Percentiles rank a stretch among this genome's conserved stretches.
These are phyloP conservation scores for Ceratobasidium sp. DNA, from an alignment of 1,284 basidiomycete genomes.

Conservation along the genomic window DNA sequence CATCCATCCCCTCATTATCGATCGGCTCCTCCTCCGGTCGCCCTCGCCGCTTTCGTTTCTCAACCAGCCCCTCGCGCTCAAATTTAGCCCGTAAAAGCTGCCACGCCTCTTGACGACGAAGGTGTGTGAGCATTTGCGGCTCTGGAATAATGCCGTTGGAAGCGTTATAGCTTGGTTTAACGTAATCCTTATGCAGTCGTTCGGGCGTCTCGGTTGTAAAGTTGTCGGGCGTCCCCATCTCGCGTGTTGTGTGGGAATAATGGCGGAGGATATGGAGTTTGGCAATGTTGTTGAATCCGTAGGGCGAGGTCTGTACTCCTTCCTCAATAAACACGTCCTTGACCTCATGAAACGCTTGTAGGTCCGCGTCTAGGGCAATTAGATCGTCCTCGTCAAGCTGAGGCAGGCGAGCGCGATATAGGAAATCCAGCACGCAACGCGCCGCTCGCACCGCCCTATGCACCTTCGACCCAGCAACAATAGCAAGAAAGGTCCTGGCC, in stretches of 20 bases:
- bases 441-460: not conserved
- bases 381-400: not conserved
- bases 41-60: not conserved
- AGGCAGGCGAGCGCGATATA: conserved; percentile 2
- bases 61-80: not conserved
- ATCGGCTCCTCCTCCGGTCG: not conserved
- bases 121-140: conserved; percentile 33
- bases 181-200: conserved; percentile 38
- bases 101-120: conserved; percentile 5
- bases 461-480: not conserved
- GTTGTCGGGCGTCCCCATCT: conserved; percentile 32
- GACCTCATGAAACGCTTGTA: not conserved
- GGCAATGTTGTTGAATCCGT: not conserved
- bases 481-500: conserved; percentile 19
- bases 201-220: conserved; percentile 40
- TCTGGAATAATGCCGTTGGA: conserved; percentile 3
- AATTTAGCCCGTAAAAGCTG: not conserved
- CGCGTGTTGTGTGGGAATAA: conserved; percentile 9
- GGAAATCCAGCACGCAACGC: conserved; percentile 26
- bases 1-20: not conserved
- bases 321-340: not conserved
- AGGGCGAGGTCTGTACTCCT: not conserved
- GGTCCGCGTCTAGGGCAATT: not conserved
- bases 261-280: conserved; percentile 41
- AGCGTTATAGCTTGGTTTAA: conserved; percentile 31